phyloP scores from a whole-genome alignment of 345 rosid species.

The Abelmoschus esculentus region DNA sequence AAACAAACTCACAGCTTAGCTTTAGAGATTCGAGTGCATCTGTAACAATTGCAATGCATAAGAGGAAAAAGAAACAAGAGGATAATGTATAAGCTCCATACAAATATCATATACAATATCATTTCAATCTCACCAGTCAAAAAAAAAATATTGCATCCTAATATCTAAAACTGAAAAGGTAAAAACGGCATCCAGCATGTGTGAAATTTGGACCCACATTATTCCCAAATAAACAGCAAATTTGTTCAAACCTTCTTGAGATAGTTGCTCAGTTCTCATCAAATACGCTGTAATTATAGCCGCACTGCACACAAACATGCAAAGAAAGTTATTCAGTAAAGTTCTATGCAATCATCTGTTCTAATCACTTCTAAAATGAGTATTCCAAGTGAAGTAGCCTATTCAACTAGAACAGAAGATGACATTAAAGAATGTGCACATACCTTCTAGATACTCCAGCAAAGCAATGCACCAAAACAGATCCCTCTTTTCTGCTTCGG shows the following conservation, averaged over 20 bases:
- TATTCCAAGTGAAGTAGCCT: background rate
- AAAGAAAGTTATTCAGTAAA: slow-evolving; percentile 12
- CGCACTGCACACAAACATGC: slow-evolving; percentile 55
- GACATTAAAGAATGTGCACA: background rate
- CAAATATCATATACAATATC: background rate
- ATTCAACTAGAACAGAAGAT: background rate
- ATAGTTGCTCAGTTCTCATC: slow-evolving; percentile 61
- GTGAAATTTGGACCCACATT: slow-evolving; percentile 23
- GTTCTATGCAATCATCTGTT: background rate
- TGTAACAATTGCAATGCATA: slow-evolving; percentile 21
- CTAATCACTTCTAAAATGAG: background rate
- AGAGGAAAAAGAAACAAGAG: background rate
- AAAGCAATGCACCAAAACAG: slow-evolving; percentile 82
- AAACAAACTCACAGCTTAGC: slow-evolving; percentile 52
- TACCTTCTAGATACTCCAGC: slow-evolving; percentile 91
- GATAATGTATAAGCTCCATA: background rate
- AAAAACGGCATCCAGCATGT: slow-evolving; percentile 10
- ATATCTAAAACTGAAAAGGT: background rate
- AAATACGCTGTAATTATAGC: slow-evolving; percentile 73
- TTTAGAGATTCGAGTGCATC: slow-evolving; percentile 65
- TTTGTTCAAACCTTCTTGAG: slow-evolving; percentile 50
- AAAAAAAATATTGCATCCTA: background rate
- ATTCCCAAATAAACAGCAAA: slow-evolving; percentile 16
- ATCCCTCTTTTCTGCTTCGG: slow-evolving; percentile 52
- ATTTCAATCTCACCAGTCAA: slow-evolving; percentile 1